Conservation (phyloP, 2,329 filamentous ascomycete species). For the Diplodia corticola region DNA sequence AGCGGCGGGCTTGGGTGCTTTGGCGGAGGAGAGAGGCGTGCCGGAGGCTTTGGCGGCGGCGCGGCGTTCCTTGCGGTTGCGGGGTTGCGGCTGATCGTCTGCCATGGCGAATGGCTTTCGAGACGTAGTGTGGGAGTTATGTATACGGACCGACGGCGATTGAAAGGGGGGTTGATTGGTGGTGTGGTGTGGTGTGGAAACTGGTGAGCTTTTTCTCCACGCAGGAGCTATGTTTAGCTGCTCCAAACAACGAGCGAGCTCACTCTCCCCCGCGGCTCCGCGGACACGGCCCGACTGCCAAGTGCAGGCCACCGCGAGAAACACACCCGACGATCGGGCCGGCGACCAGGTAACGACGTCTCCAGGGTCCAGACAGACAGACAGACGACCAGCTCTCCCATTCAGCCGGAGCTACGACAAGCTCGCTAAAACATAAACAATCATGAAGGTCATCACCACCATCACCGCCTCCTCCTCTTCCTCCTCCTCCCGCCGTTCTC, state of each 20-base stretch:
- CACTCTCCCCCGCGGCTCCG: not conserved
- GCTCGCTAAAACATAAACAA: slow-evolving; percentile 1
- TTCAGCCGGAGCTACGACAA: slow-evolving; percentile 6
- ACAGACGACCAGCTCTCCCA: not conserved
- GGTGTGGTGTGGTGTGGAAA: not conserved
- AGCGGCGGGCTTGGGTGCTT: slow-evolving; percentile 26
- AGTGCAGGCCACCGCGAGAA: not conserved
- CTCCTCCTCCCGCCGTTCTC: not conserved
- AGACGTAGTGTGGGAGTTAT: not conserved
- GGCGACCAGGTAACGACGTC: not conserved
- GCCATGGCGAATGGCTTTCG: not conserved
- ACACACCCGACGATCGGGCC: slow-evolving; percentile 1
- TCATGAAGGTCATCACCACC: slow-evolving; percentile 17
- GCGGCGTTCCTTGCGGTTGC: slow-evolving; percentile 50
- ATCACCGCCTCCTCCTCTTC: not conserved
- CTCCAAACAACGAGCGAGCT: not conserved
- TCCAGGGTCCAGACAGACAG: slow-evolving; percentile 16
- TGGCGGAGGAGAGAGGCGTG: slow-evolving; percentile 21
- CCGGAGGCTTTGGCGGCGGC: slow-evolving; percentile 41
- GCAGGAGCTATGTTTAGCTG: not conserved
- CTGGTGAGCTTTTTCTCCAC: not conserved
- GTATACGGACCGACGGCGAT: no score
- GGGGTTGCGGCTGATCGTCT: slow-evolving; percentile 25
- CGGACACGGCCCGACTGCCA: not conserved
- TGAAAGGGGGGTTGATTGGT: not conserved